Percentiles rank a stretch among this genome's conserved stretches.
These are phyloP conservation scores for Nemania diffusa DNA, from an alignment of 2,329 filamentous ascomycete genomes.

Conservation along the genomic window DNA sequence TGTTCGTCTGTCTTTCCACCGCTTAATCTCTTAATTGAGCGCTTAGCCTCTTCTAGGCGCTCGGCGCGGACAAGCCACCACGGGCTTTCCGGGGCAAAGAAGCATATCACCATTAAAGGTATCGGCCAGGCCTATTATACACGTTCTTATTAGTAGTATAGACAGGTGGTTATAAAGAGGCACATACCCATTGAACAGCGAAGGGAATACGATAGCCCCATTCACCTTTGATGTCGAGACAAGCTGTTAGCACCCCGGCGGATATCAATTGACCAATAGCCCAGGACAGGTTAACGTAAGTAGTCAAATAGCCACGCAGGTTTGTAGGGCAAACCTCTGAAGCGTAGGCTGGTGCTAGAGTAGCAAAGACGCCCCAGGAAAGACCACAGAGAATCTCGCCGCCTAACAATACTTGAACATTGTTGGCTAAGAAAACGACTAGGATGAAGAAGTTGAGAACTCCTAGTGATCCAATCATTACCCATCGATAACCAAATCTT, in stretches of 20 bases:
- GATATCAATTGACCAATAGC: slow-evolving; percentile 56
- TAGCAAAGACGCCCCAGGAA: slow-evolving; percentile 49
- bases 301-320: slow-evolving; percentile 54
- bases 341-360: slow-evolving; percentile 50
- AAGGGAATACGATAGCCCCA: slow-evolving; percentile 58
- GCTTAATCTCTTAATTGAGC: slow-evolving; percentile 50
- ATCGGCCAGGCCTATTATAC: slow-evolving; percentile 52
- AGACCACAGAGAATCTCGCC: slow-evolving; percentile 49
- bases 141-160: not conserved
- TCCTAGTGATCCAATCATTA: slow-evolving; percentile 46
- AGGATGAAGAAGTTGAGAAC: slow-evolving; percentile 48
- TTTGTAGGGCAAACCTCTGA: slow-evolving; percentile 51
- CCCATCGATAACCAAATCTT: slow-evolving; percentile 46
- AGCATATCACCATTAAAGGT: slow-evolving; percentile 52
- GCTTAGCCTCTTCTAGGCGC: slow-evolving; percentile 51
- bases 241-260: slow-evolving; percentile 53
- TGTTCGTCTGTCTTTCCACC: slow-evolving; percentile 48
- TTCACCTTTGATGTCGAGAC: slow-evolving; percentile 50
- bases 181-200: slow-evolving; percentile 55
- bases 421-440: slow-evolving; percentile 45
- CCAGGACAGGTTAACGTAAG: slow-evolving; percentile 60
- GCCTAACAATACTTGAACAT: slow-evolving; percentile 40
- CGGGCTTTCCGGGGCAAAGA: slow-evolving; percentile 59
- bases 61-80: slow-evolving; percentile 58
- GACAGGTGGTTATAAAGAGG: not conserved